Evolutionary conservation across 2,329 filamentous ascomycete genomes (phyloP).

Genomic region (Penicillium sp.): DNA sequence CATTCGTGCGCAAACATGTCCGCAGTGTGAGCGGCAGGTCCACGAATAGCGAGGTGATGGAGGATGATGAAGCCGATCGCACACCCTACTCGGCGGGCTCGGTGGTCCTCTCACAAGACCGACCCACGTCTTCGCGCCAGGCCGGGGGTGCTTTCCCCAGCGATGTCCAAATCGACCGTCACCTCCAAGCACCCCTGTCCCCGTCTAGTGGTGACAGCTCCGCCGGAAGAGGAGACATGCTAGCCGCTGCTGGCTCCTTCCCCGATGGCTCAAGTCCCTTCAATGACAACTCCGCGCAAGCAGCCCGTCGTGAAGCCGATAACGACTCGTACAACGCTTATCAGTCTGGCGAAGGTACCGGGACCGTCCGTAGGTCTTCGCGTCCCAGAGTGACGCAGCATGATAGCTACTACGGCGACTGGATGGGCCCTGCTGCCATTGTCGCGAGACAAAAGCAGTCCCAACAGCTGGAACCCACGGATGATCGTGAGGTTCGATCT

Average conservation of each 20-base stretch:
- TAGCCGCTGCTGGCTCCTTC: conserved; percentile 59
- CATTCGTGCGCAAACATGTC: conserved; percentile 80
- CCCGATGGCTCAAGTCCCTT: conserved; percentile 48
- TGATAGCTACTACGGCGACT: conserved; percentile 53
- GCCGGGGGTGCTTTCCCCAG: conserved; percentile 97
- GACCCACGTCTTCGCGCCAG: conserved; percentile 58
- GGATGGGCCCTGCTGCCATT: conserved; percentile 52
- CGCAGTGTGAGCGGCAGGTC: conserved; percentile 72
- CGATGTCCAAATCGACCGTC: conserved; percentile 84
- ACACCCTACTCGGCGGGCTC: conserved; percentile 65
- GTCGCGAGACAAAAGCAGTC: conserved; percentile 24
- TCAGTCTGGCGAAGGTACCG: conserved; percentile 7
- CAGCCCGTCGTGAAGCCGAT: conserved; percentile 19
- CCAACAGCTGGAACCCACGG: conserved; percentile 10
- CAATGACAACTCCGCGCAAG: conserved; percentile 38
- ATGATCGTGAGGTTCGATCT: conserved; percentile 20
- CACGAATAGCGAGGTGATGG: conserved; percentile 72
- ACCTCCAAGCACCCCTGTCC: conserved; percentile 76
- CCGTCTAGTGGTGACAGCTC: conserved; percentile 81
- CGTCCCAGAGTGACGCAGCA: conserved; percentile 25
- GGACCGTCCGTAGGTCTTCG: conserved; percentile 6
- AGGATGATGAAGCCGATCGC: conserved; percentile 70
- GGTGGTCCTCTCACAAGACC: conserved; percentile 38
- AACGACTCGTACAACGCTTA: conserved; percentile 14
- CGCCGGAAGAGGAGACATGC: conserved; percentile 62